phyloP scores from a whole-genome alignment of 192 early-diverging fungal genomes.

The Podila verticillata region DNA sequence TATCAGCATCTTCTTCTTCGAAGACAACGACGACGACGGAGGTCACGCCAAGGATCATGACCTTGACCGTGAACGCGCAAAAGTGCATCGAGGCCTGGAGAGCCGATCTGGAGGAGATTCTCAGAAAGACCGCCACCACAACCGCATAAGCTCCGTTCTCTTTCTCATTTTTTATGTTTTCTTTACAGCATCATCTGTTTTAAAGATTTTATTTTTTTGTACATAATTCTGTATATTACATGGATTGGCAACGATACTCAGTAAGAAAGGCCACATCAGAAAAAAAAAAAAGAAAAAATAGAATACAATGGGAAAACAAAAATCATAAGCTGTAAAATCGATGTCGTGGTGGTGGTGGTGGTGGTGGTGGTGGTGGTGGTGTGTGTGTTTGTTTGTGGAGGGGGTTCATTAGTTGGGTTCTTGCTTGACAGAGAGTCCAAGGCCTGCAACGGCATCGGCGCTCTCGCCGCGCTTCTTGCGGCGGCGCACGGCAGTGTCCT shows the following conservation, averaged over 20 bases:
- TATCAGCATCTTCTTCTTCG: not conserved
- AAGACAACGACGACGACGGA: not conserved
- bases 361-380: no score
- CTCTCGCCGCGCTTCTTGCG: constrained; percentile 52
- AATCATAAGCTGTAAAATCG: no score
- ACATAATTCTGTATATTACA: not conserved
- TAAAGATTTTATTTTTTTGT: not conserved
- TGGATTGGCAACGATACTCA: not conserved
- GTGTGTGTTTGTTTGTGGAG: no score
- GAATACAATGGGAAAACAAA: not conserved
- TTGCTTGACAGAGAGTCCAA: constrained; percentile 35
- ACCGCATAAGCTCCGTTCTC: not conserved
- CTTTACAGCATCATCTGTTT: not conserved
- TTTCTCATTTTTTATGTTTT: not conserved
- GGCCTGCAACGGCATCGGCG: constrained; percentile 39
- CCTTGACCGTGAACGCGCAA: constrained; percentile 15
- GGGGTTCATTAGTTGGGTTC: constrained; percentile 17
- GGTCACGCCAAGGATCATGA: not conserved
- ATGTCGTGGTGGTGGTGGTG: no score
- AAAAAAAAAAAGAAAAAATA: not conserved
- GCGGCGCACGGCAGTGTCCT: constrained; percentile 44
- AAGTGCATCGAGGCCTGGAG: constrained; percentile 28
- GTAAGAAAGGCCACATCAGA: not conserved
- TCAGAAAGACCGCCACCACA: constrained; percentile 18
- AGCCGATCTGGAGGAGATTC: constrained; percentile 19